These are phyloP conservation scores for Zygnema cylindricum DNA, from an alignment of 139 green algal species.

Conservation along the genomic window DNA sequence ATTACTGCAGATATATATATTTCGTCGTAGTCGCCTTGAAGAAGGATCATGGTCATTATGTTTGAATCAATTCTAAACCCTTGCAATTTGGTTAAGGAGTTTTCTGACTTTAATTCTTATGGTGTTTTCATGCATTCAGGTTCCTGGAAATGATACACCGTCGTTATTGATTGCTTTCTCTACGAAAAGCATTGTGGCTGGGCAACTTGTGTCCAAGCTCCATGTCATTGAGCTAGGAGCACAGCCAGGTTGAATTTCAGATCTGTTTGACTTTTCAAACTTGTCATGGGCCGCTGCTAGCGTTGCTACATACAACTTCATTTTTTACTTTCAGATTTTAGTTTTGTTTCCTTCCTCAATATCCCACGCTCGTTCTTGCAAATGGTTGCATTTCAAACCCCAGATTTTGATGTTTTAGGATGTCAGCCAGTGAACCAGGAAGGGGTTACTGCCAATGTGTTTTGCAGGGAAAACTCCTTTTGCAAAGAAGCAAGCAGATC, in stretches of 20 bases:
- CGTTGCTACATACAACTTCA: not conserved
- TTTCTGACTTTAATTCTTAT: no score
- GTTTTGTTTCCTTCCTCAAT: no score
- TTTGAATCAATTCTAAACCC: no score
- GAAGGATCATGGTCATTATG: no score
- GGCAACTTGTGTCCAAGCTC: constrained; percentile 89
- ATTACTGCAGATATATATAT: no score
- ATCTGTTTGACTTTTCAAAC: constrained; percentile 32
- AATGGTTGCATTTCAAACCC: no score
- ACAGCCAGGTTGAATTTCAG: constrained; percentile 68
- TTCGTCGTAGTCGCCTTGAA: no score
- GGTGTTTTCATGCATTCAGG: constrained; percentile 46
- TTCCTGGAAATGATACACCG: constrained; percentile 59
- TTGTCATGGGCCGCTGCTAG: not conserved
- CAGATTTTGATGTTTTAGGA: no score
- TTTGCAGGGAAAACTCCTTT: constrained; percentile 64
- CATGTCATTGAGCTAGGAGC: constrained; percentile 97
- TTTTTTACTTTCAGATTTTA: not conserved
- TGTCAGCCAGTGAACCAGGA: no score
- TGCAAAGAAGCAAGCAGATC: constrained; percentile 88
- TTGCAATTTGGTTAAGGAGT: no score
- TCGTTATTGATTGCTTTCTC: constrained; percentile 94
- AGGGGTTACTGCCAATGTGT: no score
- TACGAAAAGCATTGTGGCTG: constrained; percentile 91
- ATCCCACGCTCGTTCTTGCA: no score